Evolutionary conservation across 2,329 filamentous ascomycete genomes (phyloP).

Genomic region (Trichoderma simmonsii): DNA sequence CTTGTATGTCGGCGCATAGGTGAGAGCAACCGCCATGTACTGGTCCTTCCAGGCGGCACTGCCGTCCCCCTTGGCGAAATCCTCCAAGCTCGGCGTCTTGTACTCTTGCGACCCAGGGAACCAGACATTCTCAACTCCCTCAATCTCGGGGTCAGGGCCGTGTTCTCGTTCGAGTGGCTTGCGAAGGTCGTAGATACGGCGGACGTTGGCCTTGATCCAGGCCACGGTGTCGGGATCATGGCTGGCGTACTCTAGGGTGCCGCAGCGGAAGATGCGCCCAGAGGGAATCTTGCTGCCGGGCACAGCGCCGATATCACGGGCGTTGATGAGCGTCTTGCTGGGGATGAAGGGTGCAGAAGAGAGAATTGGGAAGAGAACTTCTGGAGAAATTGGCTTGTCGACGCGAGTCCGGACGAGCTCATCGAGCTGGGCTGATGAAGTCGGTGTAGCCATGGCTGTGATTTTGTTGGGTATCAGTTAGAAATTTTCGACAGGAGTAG

Average conservation of each 20-base stretch:
- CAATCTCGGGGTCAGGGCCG: conserved; percentile 44
- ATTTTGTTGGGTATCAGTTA: background rate
- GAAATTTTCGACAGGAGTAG: background rate
- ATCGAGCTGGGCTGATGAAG: conserved; percentile 29
- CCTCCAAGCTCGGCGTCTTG: conserved; percentile 35
- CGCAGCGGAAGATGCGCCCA: conserved; percentile 46
- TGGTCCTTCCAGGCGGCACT: conserved; percentile 43
- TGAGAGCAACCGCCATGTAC: conserved; percentile 46
- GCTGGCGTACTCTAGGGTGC: conserved; percentile 37
- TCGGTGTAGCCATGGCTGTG: conserved; percentile 18
- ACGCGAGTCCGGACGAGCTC: conserved; percentile 44
- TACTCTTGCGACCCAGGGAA: conserved; percentile 35
- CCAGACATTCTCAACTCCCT: conserved; percentile 47
- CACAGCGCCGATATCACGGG: conserved; percentile 49
- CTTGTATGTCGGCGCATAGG: conserved; percentile 42
- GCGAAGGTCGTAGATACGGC: conserved; percentile 51
- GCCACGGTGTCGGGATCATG: conserved; percentile 32
- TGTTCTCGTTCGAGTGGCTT: conserved; percentile 41
- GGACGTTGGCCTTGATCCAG: conserved; percentile 38
- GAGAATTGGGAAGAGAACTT: conserved; percentile 37
- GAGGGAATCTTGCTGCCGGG: conserved; percentile 40
- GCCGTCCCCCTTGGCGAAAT: conserved; percentile 46
- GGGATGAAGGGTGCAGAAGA: conserved; percentile 45
- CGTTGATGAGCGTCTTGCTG: conserved; percentile 48
- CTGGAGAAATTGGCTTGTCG: conserved; percentile 36